Base-by-base conservation (phyloP, 441 rosid genomes). In the Arabidopsis lyrata region DNA sequence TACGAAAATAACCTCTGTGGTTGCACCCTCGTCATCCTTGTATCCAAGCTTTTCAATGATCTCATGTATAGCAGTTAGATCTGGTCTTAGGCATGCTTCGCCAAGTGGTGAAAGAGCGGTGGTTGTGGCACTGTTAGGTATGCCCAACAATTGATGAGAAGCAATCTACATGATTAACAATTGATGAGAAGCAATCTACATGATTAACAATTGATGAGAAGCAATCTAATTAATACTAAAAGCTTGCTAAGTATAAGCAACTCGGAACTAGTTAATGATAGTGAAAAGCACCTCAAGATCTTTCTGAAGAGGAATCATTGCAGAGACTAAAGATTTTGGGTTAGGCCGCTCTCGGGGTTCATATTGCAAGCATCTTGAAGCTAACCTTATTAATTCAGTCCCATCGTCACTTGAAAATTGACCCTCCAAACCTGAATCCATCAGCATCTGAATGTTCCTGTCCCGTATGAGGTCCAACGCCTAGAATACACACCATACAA, bases 261-360 rank as follows among this genome's bases (percentile, higher is more conserved):
- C 1, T 18, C 10, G 0, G 0, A 20, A 60, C 48, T 38, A 54
- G 60, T 53, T 66, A 18, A 72, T 59, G 81, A 63, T 50, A 7
- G 62, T 22, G 55, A 44, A 64, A 35, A 74, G 66, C 74, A 92
- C 98, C 81, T 90, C 96, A 59, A 77, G 78, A 72, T 90, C 96
- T 74, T 88, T 94, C 81, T 94, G 99, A 76, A 94, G 93, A 80
- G 93, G 96, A 66, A 68, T 75, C 79, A 91, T 80, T 52, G 97
- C 91, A 77, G 93, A 70, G 50, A 94, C 86, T 42, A 94, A 62
- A 22, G 86, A 86, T 76, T 88, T 94, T 15, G 90, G 82, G 83
- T 86, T 88, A 62, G 97, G 98, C 11, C 97, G 83, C 72, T 94
- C 98, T 55, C 95, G 90, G 45, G 93, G 93, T 82, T 94, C 98